These are phyloP conservation scores for Aspergillus glaucus DNA, from an alignment of 2,329 filamentous ascomycete species.

Conservation along the genomic window DNA sequence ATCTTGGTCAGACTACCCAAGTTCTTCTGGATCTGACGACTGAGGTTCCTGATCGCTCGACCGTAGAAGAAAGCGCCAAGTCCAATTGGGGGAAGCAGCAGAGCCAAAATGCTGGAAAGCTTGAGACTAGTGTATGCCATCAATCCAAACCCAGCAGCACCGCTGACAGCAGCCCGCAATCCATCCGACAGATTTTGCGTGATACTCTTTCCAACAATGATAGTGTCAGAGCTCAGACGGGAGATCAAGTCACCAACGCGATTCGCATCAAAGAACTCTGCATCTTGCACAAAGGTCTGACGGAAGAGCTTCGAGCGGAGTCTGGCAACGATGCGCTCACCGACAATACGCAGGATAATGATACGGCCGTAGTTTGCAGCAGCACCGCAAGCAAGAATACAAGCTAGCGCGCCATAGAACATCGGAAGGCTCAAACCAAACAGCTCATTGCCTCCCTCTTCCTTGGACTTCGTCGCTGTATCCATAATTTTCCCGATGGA, in stretches of 20 bases:
- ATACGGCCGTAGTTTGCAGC: constrained; percentile 90
- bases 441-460: constrained; percentile 58
- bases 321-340: constrained; percentile 86
- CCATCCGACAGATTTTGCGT: constrained; percentile 97
- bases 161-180: constrained; percentile 83
- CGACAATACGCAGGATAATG: constrained; percentile 85
- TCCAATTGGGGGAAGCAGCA: constrained; percentile 88
- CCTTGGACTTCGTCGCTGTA: constrained; percentile 68
- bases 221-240: constrained; percentile 87
- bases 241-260: constrained; percentile 94
- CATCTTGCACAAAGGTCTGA: constrained; percentile 91
- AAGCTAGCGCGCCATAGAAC: constrained; percentile 77
- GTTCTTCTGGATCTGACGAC: constrained; percentile 88
- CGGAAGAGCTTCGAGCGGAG: constrained; percentile 85
- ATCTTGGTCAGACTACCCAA: constrained; percentile 91
- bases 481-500: constrained; percentile 95
- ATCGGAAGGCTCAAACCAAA: constrained; percentile 80
- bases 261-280: constrained; percentile 98
- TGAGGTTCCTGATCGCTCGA: constrained; percentile 78
- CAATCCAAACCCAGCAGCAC: constrained; percentile 77
- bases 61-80: constrained; percentile 89
- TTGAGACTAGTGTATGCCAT: constrained; percentile 96
- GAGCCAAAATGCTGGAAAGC: constrained; percentile 74
- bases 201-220: constrained; percentile 97
- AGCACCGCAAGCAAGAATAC: constrained; percentile 74